Conservation (phyloP, 108 stramenopile genomes). For the Bacterosira constricta region DNA sequence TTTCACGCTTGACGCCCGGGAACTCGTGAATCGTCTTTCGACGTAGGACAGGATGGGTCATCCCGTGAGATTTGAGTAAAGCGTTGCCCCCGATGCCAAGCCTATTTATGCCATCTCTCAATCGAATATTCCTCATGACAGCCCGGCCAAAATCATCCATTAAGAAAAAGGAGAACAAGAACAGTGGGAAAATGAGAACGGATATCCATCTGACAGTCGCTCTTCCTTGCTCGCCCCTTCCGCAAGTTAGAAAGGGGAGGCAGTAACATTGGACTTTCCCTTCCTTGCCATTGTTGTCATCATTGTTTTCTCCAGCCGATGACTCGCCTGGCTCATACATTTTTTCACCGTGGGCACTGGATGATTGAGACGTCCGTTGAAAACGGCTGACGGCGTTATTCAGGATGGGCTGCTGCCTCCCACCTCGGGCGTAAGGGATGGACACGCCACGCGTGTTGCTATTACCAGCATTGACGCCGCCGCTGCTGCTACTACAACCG, state of each 20-base stretch:
- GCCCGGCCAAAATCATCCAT: constrained; percentile 21
- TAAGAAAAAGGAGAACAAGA: constrained; percentile 31
- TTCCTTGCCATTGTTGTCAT: neutral
- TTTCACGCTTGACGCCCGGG: constrained; percentile 15
- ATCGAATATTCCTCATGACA: constrained; percentile 9
- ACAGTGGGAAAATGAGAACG: constrained; percentile 25
- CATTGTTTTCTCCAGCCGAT: neutral
- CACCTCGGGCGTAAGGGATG: too few relatives aligned
- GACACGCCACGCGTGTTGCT: too few relatives aligned
- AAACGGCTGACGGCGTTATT: too few relatives aligned
- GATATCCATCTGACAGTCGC: constrained; percentile 21
- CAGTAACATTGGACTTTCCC: constrained; percentile 17
- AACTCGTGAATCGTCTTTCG: constrained; percentile 20
- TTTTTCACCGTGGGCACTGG: too few relatives aligned
- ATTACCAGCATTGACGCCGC: too few relatives aligned
- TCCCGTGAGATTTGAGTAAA: neutral
- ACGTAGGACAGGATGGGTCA: too few relatives aligned
- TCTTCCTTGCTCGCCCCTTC: constrained; percentile 17
- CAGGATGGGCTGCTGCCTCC: too few relatives aligned
- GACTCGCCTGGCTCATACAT: too few relatives aligned
- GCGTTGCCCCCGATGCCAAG: neutral
- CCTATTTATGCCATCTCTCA: too few relatives aligned
- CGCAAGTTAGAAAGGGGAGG: constrained; percentile 27
- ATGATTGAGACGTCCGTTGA: too few relatives aligned
- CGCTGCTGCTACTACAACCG: too few relatives aligned